phyloP scores from a whole-genome alignment of 805 yeast species.

The Kluyveromyces siamensis region DNA sequence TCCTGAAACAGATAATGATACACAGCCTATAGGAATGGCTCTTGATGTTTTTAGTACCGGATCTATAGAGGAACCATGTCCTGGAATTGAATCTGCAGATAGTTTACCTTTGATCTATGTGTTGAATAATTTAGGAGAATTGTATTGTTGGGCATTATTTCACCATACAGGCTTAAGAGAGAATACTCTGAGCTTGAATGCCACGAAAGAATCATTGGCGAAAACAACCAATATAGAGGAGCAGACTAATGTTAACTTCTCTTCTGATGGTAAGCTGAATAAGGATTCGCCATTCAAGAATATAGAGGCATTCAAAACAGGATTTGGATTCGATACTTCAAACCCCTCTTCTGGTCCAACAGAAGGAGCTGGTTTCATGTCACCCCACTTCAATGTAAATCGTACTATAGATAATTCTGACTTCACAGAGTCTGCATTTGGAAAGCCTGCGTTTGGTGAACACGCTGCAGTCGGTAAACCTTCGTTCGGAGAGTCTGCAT shows the following conservation, averaged over 20 bases:
- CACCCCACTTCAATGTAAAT: background rate
- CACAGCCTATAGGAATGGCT: slow-evolving; percentile 62
- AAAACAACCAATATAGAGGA: background rate
- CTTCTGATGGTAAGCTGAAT: slow-evolving; percentile 3
- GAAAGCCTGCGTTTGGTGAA: slow-evolving; percentile 12
- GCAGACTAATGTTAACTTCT: slow-evolving; percentile 1
- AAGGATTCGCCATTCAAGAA: slow-evolving; percentile 3
- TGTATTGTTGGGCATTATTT: slow-evolving; percentile 58
- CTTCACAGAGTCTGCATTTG: slow-evolving; percentile 16
- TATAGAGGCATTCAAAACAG: background rate
- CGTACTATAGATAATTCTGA: slow-evolving; percentile 3
- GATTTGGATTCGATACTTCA: background rate
- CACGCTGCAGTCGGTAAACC: slow-evolving; percentile 8
- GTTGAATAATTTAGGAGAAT: slow-evolving; percentile 52
- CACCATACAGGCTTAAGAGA: slow-evolving; percentile 42
- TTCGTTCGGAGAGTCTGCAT: slow-evolving; percentile 8
- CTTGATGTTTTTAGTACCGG: slow-evolving; percentile 45
- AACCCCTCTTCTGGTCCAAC: background rate
- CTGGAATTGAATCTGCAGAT: slow-evolving; percentile 45
- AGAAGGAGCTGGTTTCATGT: background rate
- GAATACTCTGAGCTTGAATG: slow-evolving; percentile 20
- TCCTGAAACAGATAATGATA: slow-evolving; percentile 55
- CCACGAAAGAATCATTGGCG: background rate
- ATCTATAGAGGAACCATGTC: slow-evolving; percentile 43
- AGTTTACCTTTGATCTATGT: slow-evolving; percentile 62